phyloP scores from a whole-genome alignment of 1,284 basidiomycete genomes.

The Cryptococcus sp. region DNA sequence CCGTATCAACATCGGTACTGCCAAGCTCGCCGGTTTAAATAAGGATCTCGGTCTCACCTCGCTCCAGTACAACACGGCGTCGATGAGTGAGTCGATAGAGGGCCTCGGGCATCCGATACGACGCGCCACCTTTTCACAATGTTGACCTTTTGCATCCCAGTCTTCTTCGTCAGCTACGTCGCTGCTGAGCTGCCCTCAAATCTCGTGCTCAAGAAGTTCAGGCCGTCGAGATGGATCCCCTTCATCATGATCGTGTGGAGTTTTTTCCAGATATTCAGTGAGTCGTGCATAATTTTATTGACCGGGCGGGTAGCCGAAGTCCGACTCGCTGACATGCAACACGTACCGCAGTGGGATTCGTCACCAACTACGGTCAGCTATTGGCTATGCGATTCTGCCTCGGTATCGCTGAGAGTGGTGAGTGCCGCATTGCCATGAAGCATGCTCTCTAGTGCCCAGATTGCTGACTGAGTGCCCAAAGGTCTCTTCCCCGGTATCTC shows the following conservation, averaged over 20 bases:
- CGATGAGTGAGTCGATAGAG: slow-evolving; percentile 37
- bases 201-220: slow-evolving; percentile 51
- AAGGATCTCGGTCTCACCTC: slow-evolving; percentile 47
- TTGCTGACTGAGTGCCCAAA: background rate
- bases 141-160: slow-evolving; percentile 7
- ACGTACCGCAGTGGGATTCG: slow-evolving; percentile 46
- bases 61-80: slow-evolving; percentile 46
- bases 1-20: slow-evolving; percentile 52
- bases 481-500: slow-evolving; percentile 48
- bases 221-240: slow-evolving; percentile 49
- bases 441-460: background rate
- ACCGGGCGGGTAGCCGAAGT: background rate
- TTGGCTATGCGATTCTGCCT: slow-evolving; percentile 49
- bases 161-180: slow-evolving; percentile 50
- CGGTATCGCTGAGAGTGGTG: slow-evolving; percentile 46
- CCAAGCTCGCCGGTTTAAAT: slow-evolving; percentile 46
- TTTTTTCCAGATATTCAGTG: slow-evolving; percentile 46
- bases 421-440: slow-evolving; percentile 16
- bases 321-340: background rate
- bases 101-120: slow-evolving; percentile 2
- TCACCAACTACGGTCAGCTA: slow-evolving; percentile 47
- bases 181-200: slow-evolving; percentile 52
- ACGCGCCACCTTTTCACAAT: no score
- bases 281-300: slow-evolving; percentile 9
- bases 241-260: slow-evolving; percentile 43